Evolutionary conservation across 345 rosid genomes (phyloP).

Genomic region (Acer yangbiense): DNA sequence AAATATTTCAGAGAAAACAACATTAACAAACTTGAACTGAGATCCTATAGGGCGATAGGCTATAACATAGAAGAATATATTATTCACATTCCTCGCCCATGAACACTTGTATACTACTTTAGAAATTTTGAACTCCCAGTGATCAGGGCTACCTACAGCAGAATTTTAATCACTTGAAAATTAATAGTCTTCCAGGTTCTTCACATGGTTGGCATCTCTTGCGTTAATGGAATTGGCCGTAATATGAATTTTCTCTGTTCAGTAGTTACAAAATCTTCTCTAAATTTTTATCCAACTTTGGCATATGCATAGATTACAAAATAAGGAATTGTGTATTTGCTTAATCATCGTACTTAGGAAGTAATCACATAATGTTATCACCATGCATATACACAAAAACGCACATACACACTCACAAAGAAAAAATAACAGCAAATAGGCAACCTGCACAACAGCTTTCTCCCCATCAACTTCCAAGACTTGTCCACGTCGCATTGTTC

Average conservation of each 20-base stretch:
- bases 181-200: not conserved
- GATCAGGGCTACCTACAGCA: not conserved
- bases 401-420: not conserved
- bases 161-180: not conserved
- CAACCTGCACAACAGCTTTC: slow-evolving; percentile 97
- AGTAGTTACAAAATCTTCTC: not conserved
- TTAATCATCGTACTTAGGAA: not conserved
- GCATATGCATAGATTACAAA: not conserved
- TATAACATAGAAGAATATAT: not conserved
- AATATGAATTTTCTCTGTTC: not conserved
- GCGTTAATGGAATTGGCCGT: not conserved
- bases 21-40: not conserved
- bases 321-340: not conserved
- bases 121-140: not conserved
- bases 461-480: slow-evolving; percentile 98
- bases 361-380: not conserved
- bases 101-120: not conserved
- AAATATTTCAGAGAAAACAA: not conserved
- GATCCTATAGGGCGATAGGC: not conserved
- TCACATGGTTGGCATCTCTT: not conserved
- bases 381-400: not conserved
- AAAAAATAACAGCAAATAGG: not conserved
- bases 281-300: not conserved
- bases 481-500: slow-evolving; percentile 92
- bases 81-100: not conserved